These are phyloP conservation scores for Atkinsonella hypoxylon DNA, from an alignment of 2,329 filamentous ascomycete species.

Conservation along the genomic window DNA sequence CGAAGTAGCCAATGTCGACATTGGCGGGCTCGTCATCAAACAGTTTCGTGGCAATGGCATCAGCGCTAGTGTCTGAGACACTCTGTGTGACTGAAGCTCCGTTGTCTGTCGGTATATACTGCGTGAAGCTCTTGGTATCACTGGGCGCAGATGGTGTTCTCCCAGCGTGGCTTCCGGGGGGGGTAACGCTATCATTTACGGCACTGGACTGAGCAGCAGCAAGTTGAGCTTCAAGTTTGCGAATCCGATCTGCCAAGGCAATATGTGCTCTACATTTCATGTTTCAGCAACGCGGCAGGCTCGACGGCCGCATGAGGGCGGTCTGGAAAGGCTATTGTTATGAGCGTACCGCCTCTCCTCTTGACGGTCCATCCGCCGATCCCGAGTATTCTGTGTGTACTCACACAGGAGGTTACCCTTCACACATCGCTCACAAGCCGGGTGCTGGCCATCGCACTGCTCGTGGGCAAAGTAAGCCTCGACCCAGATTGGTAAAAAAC, in stretches of 20 bases:
- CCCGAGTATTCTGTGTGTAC: constrained; percentile 12
- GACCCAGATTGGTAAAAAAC: too few relatives aligned
- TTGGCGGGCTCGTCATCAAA: constrained; percentile 16
- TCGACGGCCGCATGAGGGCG: too few relatives aligned
- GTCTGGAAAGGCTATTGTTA: background rate
- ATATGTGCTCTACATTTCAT: background rate
- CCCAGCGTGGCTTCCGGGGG: background rate
- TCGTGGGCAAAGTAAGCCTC: background rate
- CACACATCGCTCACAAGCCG: constrained; percentile 13
- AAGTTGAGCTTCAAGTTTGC: constrained; percentile 1
- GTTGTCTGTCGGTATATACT: background rate
- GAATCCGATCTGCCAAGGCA: constrained; percentile 2
- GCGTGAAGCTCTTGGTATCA: background rate
- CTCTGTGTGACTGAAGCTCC: constrained; percentile 2
- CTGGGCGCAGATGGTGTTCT: background rate
- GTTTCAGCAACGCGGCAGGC: background rate
- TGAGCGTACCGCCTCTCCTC: constrained; percentile 11
- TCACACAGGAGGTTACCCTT: constrained; percentile 9
- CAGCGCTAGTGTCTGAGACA: constrained; percentile 14
- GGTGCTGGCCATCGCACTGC: constrained; percentile 12
- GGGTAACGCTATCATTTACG: background rate
- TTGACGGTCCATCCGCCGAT: constrained; percentile 14
- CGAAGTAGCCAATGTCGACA: constrained; percentile 17
- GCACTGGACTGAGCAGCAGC: background rate
- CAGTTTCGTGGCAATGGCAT: constrained; percentile 16